Percentiles rank a stretch among this genome's conserved stretches.
These are phyloP conservation scores for Lathyrus tuberosus DNA, from an alignment of 306 rosid species.

Conservation along the genomic window DNA sequence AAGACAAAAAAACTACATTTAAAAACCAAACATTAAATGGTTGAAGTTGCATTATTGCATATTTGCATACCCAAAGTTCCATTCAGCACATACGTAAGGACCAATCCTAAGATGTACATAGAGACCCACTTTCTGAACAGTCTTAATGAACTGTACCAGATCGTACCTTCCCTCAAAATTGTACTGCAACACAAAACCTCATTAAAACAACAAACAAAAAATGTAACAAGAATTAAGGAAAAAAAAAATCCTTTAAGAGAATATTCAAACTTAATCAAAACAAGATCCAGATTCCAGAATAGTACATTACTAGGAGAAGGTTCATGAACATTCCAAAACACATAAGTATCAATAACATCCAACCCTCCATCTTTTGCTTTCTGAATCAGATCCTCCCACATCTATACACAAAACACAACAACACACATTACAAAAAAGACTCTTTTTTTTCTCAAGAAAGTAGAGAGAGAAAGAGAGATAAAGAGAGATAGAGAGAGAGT, in stretches of 20 bases:
- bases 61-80: conserved; percentile 84
- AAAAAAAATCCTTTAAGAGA: not conserved
- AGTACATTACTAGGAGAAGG: conserved; percentile 93
- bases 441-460: not conserved
- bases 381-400: conserved; percentile 96
- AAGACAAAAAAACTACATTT: not conserved
- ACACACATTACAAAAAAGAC: conserved; percentile 46
- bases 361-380: conserved; percentile 93
- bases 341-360: conserved; percentile 88
- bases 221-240: no score
- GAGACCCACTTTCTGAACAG: conserved; percentile 86
- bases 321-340: conserved; percentile 96
- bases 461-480: not conserved
- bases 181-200: conserved; percentile 55
- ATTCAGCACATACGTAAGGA: conserved; percentile 95
- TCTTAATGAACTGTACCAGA: conserved; percentile 87
- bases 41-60: not conserved
- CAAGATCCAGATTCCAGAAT: conserved; percentile 40
- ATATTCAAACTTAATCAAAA: conserved; percentile 1
- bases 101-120: conserved; percentile 95
- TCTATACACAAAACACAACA: conserved; percentile 54
- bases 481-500: no score
- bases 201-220: not conserved
- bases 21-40: conserved; percentile 22
- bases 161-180: conserved; percentile 91